Evolutionary conservation across 2,329 filamentous ascomycete genomes (phyloP).

Genomic region (Amylocarpus encephaloides): DNA sequence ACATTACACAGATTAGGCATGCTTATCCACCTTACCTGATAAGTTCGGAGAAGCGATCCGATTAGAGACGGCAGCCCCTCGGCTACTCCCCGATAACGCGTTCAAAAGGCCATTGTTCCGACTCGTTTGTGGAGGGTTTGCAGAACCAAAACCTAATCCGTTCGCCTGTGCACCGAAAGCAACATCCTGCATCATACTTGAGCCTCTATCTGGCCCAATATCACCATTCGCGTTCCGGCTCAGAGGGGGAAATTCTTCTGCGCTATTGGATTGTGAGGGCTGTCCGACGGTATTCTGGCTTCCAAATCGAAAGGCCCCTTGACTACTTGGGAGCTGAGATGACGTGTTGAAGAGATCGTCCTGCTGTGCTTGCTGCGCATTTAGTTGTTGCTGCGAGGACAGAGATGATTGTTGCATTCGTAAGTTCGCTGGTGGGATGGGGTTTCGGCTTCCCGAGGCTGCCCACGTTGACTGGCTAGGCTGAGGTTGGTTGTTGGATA

Average conservation of each 20-base stretch:
- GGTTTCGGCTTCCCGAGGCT: slow-evolving; percentile 24
- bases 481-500: slow-evolving; percentile 52
- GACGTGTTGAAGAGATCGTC: slow-evolving; percentile 32
- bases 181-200: slow-evolving; percentile 48
- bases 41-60: slow-evolving; percentile 28
- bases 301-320: slow-evolving; percentile 30
- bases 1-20: not conserved
- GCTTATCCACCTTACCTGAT: slow-evolving; percentile 23
- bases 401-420: slow-evolving; percentile 27
- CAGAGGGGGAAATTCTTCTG: slow-evolving; percentile 58
- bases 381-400: slow-evolving; percentile 26
- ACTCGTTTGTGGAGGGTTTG: slow-evolving; percentile 35
- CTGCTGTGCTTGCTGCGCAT: slow-evolving; percentile 29
- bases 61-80: slow-evolving; percentile 37
- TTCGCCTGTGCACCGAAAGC: slow-evolving; percentile 46
- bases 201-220: slow-evolving; percentile 48
- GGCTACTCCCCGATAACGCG: slow-evolving; percentile 54
- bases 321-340: slow-evolving; percentile 28
- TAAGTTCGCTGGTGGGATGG: slow-evolving; percentile 27
- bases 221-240: slow-evolving; percentile 52
- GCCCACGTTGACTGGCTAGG: slow-evolving; percentile 32
- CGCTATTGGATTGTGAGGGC: slow-evolving; percentile 35
- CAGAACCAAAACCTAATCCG: slow-evolving; percentile 32
- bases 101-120: slow-evolving; percentile 58
- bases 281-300: slow-evolving; percentile 30